Percentiles rank a stretch among this genome's conserved stretches.
These are phyloP conservation scores for Viola pubescens DNA, from an alignment of 441 rosid species.

Conservation along the genomic window DNA sequence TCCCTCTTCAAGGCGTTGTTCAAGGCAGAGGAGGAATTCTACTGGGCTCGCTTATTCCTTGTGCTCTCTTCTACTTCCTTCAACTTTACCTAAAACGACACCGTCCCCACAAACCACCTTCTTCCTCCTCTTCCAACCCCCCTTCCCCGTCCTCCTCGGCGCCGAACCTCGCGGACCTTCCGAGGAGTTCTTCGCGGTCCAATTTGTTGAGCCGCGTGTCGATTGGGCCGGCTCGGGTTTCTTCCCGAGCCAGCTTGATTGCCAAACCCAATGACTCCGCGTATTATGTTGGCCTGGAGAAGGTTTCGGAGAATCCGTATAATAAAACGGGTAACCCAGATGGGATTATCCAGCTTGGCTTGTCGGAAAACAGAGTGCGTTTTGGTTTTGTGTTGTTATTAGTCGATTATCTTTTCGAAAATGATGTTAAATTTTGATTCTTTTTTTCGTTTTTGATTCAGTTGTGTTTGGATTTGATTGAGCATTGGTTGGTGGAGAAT, in stretches of 20 bases:
- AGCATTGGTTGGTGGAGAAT: constrained; percentile 56
- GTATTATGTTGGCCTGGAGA: constrained; percentile 43
- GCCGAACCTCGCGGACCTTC: constrained; percentile 19
- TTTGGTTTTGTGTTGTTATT: constrained; percentile 1
- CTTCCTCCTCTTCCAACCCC: constrained; percentile 29
- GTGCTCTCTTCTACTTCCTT: constrained; percentile 81
- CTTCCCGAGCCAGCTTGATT: constrained; percentile 19
- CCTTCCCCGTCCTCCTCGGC: constrained; percentile 38
- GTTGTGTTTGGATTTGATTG: constrained; percentile 61
- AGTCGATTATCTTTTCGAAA: background rate
- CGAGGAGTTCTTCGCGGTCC: constrained; percentile 57
- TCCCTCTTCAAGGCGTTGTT: constrained; percentile 53
- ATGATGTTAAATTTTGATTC: background rate
- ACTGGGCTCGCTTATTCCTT: constrained; percentile 80
- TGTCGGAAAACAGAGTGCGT: constrained; percentile 54
- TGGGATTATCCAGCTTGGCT: constrained; percentile 76
- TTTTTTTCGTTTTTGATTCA: constrained; percentile 17
- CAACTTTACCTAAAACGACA: constrained; percentile 75
- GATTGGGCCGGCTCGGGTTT: constrained; percentile 31
- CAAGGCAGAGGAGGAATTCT: constrained; percentile 87
- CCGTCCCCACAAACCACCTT: constrained; percentile 26
- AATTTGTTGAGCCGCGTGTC: constrained; percentile 42
- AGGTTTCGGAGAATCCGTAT: constrained; percentile 53
- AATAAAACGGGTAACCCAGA: constrained; percentile 50
- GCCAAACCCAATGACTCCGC: constrained; percentile 49